These are phyloP conservation scores for Leccinum solheimii DNA, from an alignment of 1,284 basidiomycete genomes.

Conservation along the genomic window DNA sequence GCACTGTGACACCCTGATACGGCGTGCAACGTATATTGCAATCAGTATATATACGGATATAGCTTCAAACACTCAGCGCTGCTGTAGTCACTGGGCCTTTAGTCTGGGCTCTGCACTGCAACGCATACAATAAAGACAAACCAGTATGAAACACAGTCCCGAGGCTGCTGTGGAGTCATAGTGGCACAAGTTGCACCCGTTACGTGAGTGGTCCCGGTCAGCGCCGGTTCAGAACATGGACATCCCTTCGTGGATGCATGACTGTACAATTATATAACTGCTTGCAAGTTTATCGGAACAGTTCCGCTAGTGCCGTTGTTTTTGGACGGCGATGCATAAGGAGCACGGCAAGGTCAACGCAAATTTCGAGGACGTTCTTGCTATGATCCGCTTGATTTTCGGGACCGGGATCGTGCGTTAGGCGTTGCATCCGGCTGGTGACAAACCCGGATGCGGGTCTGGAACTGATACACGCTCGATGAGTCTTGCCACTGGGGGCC, in stretches of 20 bases:
- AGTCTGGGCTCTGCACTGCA: not conserved
- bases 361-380: not conserved
- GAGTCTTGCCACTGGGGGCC: not conserved
- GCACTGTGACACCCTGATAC: not conserved
- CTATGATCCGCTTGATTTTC: not conserved
- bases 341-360: not conserved
- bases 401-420: not conserved
- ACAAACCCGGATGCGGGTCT: not conserved
- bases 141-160: not conserved
- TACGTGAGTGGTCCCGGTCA: slow-evolving; percentile 1
- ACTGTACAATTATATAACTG: not conserved
- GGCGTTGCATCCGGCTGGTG: not conserved
- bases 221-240: not conserved
- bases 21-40: not conserved
- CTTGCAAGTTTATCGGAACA: not conserved
- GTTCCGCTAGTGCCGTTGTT: not conserved
- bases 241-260: not conserved
- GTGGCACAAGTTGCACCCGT: not conserved
- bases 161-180: not conserved
- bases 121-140: not conserved
- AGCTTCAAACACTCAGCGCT: not conserved
- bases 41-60: not conserved
- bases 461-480: not conserved
- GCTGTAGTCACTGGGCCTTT: not conserved
- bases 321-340: not conserved